Evolutionary conservation across 106 monocot genomes (phyloP).

Genomic region (Allium sativum): DNA sequence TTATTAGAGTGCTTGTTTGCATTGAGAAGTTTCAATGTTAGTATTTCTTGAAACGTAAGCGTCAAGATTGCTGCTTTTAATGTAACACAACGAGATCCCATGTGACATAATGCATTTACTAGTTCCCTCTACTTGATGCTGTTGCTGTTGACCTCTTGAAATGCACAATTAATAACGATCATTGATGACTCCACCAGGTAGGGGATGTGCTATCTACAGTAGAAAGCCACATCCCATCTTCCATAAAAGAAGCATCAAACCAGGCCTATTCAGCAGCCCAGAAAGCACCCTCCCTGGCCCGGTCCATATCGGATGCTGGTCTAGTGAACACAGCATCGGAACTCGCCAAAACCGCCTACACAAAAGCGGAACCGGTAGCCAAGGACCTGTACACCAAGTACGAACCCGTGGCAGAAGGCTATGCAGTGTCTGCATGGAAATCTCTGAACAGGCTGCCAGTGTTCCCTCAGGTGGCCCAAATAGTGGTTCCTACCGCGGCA

Average conservation of each 20-base stretch:
- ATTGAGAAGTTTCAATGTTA: no score
- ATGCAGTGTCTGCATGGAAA: conserved; percentile 61
- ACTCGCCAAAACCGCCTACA: conserved; percentile 11
- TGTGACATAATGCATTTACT: no score
- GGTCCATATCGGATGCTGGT: conserved; percentile 31
- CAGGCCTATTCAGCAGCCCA: conserved; percentile 18
- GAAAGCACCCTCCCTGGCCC: conserved; percentile 17
- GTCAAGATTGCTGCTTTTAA: no score
- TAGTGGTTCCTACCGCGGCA: conserved; percentile 61
- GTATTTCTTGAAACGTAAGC: no score
- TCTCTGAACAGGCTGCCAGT: conserved; percentile 72
- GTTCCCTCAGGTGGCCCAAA: conserved; percentile 49
- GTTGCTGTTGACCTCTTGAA: no score
- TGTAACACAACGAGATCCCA: no score
- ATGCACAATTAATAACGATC: not conserved
- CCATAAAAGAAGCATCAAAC: conserved; percentile 22
- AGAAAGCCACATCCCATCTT: conserved; percentile 25
- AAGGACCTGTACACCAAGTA: conserved; percentile 26
- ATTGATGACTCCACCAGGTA: conserved; percentile 18
- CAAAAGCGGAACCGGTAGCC: conserved; percentile 17
- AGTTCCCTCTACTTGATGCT: no score
- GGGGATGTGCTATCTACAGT: conserved; percentile 18
- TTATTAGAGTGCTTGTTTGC: no score
- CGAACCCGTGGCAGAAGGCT: conserved; percentile 63
- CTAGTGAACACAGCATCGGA: conserved; percentile 7